Evolutionary conservation across 2,329 filamentous ascomycete species (phyloP).

Genomic region (Ceratocystis eucalypticola): DNA sequence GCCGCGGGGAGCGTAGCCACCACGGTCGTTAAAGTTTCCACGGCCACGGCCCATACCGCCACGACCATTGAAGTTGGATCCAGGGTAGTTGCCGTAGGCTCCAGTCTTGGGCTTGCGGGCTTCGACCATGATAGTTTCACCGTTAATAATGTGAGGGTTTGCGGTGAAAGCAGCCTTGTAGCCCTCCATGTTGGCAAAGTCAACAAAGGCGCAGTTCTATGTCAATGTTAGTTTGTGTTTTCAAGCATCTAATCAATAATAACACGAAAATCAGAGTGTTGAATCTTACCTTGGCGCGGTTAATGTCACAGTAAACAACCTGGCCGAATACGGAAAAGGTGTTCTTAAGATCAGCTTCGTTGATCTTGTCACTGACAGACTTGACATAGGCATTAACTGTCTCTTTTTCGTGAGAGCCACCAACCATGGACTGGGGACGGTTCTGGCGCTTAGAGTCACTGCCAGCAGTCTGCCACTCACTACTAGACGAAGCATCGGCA

Average conservation of each 20-base stretch:
- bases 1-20: constrained; percentile 47
- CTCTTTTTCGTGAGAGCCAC: constrained; percentile 52
- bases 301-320: constrained; percentile 61
- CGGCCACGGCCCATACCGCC: constrained; percentile 46
- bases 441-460: constrained; percentile 74
- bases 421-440: constrained; percentile 53
- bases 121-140: constrained; percentile 74
- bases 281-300: constrained; percentile 60
- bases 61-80: constrained; percentile 48
- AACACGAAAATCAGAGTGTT: constrained; percentile 9
- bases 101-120: constrained; percentile 67
- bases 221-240: constrained; percentile 20
- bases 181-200: constrained; percentile 68
- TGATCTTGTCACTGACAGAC: constrained; percentile 82
- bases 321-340: constrained; percentile 60
- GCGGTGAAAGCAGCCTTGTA: constrained; percentile 71
- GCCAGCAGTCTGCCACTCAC: constrained; percentile 81
- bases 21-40: constrained; percentile 46
- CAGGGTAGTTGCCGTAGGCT: constrained; percentile 57
- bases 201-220: constrained; percentile 92
- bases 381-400: constrained; percentile 82
- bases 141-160: constrained; percentile 76
- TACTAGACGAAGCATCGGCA: constrained; percentile 29
- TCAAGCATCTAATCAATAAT: background rate
- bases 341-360: constrained; percentile 56